Conservation (phyloP, 2,329 filamentous ascomycete genomes). For the Fusarium sp. region DNA sequence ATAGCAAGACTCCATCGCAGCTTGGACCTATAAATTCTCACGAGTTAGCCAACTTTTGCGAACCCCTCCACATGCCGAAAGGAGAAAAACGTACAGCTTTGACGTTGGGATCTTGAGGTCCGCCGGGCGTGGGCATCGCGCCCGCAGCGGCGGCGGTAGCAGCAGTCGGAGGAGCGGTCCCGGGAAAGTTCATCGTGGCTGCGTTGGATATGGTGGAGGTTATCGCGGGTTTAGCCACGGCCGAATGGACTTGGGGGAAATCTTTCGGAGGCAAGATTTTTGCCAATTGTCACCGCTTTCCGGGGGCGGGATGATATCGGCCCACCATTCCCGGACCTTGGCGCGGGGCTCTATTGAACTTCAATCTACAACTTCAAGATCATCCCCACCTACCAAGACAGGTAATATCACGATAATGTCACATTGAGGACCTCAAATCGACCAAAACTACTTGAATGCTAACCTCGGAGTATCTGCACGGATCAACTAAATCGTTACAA, state of each 20-base stretch:
- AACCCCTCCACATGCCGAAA: background rate
- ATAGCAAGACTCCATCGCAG: slow-evolving; percentile 90
- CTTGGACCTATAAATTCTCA: slow-evolving; percentile 74
- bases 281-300: slow-evolving; percentile 55
- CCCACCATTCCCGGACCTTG: slow-evolving; percentile 34
- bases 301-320: slow-evolving; percentile 23
- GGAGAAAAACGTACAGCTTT: slow-evolving; percentile 57
- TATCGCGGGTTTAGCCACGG: slow-evolving; percentile 35
- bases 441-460: background rate
- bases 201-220: slow-evolving; percentile 17
- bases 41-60: slow-evolving; percentile 4
- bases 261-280: slow-evolving; percentile 52
- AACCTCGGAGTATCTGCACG: background rate
- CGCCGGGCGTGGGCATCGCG: slow-evolving; percentile 42
- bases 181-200: slow-evolving; percentile 55
- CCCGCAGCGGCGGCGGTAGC: slow-evolving; percentile 32
- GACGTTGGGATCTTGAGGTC: slow-evolving; percentile 63
- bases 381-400: background rate
- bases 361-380: no score
- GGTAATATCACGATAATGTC: background rate
- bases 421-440: no score
- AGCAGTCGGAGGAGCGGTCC: slow-evolving; percentile 39
- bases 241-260: slow-evolving; percentile 28
- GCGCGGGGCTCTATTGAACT: no score
- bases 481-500: slow-evolving; percentile 7